A percentile compares a stretch with the other conserved stretches of the same genome.
phyloP scores from a whole-genome alignment of 805 yeast species.

The Wickerhamiella nectarea region DNA sequence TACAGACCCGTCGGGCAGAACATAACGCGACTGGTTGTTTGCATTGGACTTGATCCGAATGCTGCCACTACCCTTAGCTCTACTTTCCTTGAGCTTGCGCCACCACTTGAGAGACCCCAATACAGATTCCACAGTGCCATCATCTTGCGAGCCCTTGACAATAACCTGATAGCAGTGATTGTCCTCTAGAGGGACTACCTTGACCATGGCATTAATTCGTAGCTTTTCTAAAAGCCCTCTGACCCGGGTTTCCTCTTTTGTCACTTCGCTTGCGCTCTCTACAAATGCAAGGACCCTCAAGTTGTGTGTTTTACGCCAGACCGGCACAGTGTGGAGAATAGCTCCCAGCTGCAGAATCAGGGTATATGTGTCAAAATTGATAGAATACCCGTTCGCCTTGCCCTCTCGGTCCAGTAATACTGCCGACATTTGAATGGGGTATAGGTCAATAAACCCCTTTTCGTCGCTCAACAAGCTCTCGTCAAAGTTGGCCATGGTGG shows the following conservation, averaged over 20 bases:
- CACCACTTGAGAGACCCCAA: conserved; percentile 75
- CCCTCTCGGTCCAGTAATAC: conserved; percentile 54
- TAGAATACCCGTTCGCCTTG: conserved; percentile 52
- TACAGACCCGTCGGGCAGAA: conserved; percentile 15
- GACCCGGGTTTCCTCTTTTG: conserved; percentile 55
- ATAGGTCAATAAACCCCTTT: conserved; percentile 59
- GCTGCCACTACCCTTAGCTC: conserved; percentile 23
- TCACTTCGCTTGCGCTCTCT: conserved; percentile 55
- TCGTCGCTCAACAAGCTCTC: conserved; percentile 23
- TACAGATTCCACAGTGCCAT: conserved; percentile 36
- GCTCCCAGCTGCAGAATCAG: conserved; percentile 88
- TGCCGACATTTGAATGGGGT: conserved; percentile 95
- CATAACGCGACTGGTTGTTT: conserved; percentile 11
- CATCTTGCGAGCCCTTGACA: conserved; percentile 47
- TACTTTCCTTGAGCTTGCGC: conserved; percentile 49
- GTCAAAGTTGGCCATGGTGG: conserved; percentile 26
- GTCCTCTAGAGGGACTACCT: conserved; percentile 50
- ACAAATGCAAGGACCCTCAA: conserved; percentile 83
- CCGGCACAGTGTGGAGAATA: conserved; percentile 80
- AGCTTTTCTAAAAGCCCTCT: conserved; percentile 52
- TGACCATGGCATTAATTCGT: conserved; percentile 70
- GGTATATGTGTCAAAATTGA: conserved; percentile 92
- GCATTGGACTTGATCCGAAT: neutral
- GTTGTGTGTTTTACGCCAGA: conserved; percentile 68
- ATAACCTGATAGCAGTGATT: conserved; percentile 59